Conservation (phyloP, 306 rosid genomes). For the Begonia loranthoides region DNA sequence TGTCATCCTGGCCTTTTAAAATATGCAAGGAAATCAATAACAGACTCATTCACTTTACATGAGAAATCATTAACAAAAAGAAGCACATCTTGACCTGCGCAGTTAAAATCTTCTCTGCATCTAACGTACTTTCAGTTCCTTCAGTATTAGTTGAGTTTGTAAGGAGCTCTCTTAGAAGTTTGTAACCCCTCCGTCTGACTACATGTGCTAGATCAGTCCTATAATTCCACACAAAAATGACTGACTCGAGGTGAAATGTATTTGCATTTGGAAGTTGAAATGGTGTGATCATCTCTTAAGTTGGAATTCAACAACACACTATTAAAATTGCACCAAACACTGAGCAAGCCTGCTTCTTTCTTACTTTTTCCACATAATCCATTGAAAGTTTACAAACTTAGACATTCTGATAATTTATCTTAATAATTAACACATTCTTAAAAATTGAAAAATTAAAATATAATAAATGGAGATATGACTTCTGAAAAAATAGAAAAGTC, state of each 20-base stretch:
- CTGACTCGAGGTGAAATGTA: background rate
- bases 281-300: no score
- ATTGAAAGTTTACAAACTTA: no score
- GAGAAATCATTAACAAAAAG: constrained; percentile 4
- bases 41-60: constrained; percentile 8
- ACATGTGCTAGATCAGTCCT: constrained; percentile 83
- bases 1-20: constrained; percentile 68
- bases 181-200: constrained; percentile 88
- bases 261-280: background rate
- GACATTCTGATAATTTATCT: no score
- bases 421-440: no score
- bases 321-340: no score
- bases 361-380: no score
- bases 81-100: constrained; percentile 36
- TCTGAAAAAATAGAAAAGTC: no score
- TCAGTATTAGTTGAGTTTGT: constrained; percentile 17
- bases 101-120: constrained; percentile 11
- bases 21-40: constrained; percentile 27
- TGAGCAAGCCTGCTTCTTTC: no score
- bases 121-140: constrained; percentile 5
- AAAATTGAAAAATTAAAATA: no score
- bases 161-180: constrained; percentile 52
- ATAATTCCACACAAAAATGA: background rate
- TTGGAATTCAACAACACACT: background rate
- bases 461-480: no score